phyloP scores from a whole-genome alignment of 768 basidiomycete species.

The Phallus indusiatus region DNA sequence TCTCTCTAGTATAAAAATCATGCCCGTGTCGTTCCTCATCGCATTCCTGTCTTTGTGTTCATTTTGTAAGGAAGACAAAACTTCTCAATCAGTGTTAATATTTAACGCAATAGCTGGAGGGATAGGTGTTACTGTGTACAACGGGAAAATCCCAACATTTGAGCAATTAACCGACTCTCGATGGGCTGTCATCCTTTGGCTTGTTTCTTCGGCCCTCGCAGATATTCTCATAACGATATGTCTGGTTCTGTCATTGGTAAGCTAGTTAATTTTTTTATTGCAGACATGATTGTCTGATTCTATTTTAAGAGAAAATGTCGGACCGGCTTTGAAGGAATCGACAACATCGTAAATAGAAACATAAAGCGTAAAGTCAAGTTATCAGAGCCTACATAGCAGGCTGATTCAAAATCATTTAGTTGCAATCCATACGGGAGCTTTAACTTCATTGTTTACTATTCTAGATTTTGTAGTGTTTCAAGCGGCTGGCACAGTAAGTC shows the following conservation, averaged over 20 bases:
- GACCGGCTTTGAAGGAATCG: conserved; percentile 29
- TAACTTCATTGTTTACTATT: background rate
- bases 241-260: conserved; percentile 34
- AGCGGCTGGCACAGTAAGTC: background rate
- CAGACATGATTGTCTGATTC: background rate
- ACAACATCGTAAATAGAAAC: conserved; percentile 28
- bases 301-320: conserved; percentile 23
- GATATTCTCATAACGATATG: conserved; percentile 38
- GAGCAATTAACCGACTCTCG: conserved; percentile 23
- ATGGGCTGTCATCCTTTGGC: conserved; percentile 32
- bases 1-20: conserved; percentile 22
- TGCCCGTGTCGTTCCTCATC: conserved; percentile 20
- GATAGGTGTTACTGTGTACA: conserved; percentile 22
- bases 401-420: background rate
- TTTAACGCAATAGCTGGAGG: conserved; percentile 21
- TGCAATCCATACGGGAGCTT: background rate
- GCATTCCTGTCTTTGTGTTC: conserved; percentile 22
- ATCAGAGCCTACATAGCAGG: background rate
- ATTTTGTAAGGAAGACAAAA: conserved; percentile 19
- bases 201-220: conserved; percentile 32
- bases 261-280: background rate
- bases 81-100: no score
- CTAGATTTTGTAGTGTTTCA: background rate
- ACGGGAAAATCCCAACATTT: conserved; percentile 21
- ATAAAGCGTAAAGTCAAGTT: conserved; percentile 20